These are phyloP conservation scores for Trichoderma endophyticum DNA, from an alignment of 2,329 filamentous ascomycete genomes.

Conservation along the genomic window DNA sequence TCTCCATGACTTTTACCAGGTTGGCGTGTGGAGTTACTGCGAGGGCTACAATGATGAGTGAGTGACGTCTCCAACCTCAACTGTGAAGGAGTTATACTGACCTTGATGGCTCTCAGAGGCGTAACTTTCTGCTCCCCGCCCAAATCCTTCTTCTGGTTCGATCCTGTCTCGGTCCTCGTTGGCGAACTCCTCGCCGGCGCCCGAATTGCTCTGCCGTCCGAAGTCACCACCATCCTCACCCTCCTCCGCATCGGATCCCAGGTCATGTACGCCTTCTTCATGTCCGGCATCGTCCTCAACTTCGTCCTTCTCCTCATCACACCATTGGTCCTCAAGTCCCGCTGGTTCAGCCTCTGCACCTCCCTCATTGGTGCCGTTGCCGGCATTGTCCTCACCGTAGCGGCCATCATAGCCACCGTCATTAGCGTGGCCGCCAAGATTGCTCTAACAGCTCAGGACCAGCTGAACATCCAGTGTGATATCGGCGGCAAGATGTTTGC, in stretches of 20 bases:
- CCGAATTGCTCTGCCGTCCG: conserved; percentile 72
- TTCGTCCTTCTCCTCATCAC: conserved; percentile 69
- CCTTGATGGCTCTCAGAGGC: conserved; percentile 44
- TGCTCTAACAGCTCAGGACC: conserved; percentile 66
- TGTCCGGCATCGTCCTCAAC: conserved; percentile 66
- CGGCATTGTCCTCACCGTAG: conserved; percentile 65
- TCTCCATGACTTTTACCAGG: conserved; percentile 90
- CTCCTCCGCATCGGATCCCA: conserved; percentile 72
- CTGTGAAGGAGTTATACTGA: not conserved
- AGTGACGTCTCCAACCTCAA: conserved; percentile 23
- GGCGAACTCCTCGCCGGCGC: conserved; percentile 78
- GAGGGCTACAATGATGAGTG: conserved; percentile 72
- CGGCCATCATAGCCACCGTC: conserved; percentile 71
- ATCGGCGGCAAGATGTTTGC: conserved; percentile 74
- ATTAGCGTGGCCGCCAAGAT: conserved; percentile 81
- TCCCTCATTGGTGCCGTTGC: conserved; percentile 65
- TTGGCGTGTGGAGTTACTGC: conserved; percentile 89
- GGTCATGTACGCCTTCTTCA: conserved; percentile 87
- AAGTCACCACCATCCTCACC: conserved; percentile 69
- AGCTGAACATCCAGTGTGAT: conserved; percentile 71
- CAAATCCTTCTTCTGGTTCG: conserved; percentile 78
- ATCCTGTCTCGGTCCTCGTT: conserved; percentile 78
- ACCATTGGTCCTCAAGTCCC: conserved; percentile 51
- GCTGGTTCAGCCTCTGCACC: conserved; percentile 65
- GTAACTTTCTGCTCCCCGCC: conserved; percentile 74